Evolutionary conservation across 805 yeast genomes (phyloP).

Genomic region (Candida boidinii): DNA sequence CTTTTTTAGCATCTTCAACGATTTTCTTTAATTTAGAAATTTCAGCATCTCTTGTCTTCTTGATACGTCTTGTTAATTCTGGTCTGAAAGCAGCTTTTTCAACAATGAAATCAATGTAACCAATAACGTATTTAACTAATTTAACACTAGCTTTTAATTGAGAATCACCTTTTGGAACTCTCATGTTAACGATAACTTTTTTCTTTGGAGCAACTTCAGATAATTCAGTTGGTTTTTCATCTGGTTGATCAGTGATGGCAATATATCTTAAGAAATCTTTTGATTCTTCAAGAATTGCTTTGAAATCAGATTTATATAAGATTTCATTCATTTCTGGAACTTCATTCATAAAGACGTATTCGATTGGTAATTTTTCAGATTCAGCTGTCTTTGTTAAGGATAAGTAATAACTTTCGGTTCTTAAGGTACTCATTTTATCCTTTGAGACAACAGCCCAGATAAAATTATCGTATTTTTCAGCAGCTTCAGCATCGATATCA

Average conservation of each 20-base stretch:
- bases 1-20: conserved; percentile 58
- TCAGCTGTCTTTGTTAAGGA: conserved; percentile 81
- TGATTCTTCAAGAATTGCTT: conserved; percentile 28
- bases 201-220: conserved; percentile 46
- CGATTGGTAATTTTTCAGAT: conserved; percentile 56
- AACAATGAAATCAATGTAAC: conserved; percentile 22
- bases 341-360: conserved; percentile 86
- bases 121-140: conserved; percentile 51
- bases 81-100: conserved; percentile 50
- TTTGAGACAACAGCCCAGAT: conserved; percentile 83
- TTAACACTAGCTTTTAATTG: conserved; percentile 48
- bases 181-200: conserved; percentile 46
- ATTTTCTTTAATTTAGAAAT: conserved; percentile 57
- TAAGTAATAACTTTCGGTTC: conserved; percentile 72
- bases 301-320: conserved; percentile 44
- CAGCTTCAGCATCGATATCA: conserved; percentile 35
- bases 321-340: conserved; percentile 69
- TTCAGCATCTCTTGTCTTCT: conserved; percentile 71
- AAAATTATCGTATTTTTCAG: conserved; percentile 52
- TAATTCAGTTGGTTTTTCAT: conserved; percentile 56
- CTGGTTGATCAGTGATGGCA: conserved; percentile 78
- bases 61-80: conserved; percentile 70
- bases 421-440: conserved; percentile 64
- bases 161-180: conserved; percentile 37
- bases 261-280: conserved; percentile 50